These are phyloP conservation scores for Rhizophagus clarus DNA, from an alignment of 192 early-diverging fungal genomes.

Conservation along the genomic window DNA sequence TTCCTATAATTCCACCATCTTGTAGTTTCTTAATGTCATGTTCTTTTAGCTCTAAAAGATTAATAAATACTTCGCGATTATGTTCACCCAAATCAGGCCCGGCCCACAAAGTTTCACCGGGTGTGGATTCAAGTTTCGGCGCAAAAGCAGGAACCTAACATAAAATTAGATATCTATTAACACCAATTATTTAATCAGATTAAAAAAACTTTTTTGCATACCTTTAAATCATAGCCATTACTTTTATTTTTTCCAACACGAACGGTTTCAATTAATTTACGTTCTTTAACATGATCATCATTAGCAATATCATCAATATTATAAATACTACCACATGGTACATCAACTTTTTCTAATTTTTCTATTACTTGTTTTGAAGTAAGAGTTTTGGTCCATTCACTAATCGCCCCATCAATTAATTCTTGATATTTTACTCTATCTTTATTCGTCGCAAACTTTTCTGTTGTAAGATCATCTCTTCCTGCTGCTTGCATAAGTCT, in stretches of 20 bases:
- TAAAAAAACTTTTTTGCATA: slow-evolving; percentile 16
- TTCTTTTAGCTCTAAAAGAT: slow-evolving; percentile 36
- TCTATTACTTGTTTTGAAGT: slow-evolving; percentile 41
- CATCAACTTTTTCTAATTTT: slow-evolving; percentile 40
- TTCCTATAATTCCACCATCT: slow-evolving; percentile 36
- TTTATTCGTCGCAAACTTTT: slow-evolving; percentile 48
- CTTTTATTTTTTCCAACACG: slow-evolving; percentile 39
- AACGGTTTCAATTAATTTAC: slow-evolving; percentile 48
- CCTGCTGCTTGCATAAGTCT: slow-evolving; percentile 47
- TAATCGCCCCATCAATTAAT: slow-evolving; percentile 47
- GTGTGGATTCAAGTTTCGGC: slow-evolving; percentile 44
- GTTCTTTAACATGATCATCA: slow-evolving; percentile 49
- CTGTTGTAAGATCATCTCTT: slow-evolving; percentile 45
- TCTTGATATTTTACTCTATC: slow-evolving; percentile 46
- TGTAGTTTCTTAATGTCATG: slow-evolving; percentile 38
- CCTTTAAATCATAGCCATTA: slow-evolving; percentile 46
- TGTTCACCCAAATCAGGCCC: slow-evolving; percentile 53
- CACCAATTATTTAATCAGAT: background rate
- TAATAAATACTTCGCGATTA: slow-evolving; percentile 39
- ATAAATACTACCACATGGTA: slow-evolving; percentile 55
- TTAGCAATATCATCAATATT: slow-evolving; percentile 49
- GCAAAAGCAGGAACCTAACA: slow-evolving; percentile 42
- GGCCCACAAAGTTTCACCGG: slow-evolving; percentile 53
- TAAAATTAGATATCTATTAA: background rate
- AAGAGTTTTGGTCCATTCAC: slow-evolving; percentile 40